Conservation (phyloP, 2,329 filamentous ascomycete species). For the Fusarium sp. region DNA sequence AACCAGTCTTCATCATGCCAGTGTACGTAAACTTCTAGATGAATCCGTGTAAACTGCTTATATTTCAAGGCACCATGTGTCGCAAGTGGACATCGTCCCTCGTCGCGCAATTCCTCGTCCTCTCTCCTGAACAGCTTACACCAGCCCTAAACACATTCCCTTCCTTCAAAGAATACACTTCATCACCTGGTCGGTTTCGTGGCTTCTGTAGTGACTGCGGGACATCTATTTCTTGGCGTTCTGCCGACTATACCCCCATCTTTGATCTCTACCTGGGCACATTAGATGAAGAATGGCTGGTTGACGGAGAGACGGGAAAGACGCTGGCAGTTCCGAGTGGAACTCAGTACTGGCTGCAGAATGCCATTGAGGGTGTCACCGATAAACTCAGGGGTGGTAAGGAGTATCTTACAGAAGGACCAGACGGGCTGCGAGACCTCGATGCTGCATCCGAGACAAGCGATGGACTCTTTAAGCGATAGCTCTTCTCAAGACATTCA, state of each 20-base stretch:
- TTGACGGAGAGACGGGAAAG: neutral
- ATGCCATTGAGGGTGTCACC: slow-evolving; percentile 14
- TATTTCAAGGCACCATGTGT: slow-evolving; percentile 24
- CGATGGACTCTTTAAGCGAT: neutral
- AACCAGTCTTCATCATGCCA: slow-evolving; percentile 25
- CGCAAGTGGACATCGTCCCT: slow-evolving; percentile 31
- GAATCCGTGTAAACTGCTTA: neutral
- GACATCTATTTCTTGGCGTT: slow-evolving; percentile 21
- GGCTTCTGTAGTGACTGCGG: slow-evolving; percentile 22
- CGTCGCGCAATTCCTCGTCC: slow-evolving; percentile 22
- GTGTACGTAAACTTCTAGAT: neutral
- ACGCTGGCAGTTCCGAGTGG: slow-evolving; percentile 18
- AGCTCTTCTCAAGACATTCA: neutral
- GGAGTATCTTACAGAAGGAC: slow-evolving; percentile 16
- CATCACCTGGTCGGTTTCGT: slow-evolving; percentile 15
- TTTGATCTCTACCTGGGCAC: slow-evolving; percentile 27
- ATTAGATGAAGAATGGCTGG: slow-evolving; percentile 22
- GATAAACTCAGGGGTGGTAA: slow-evolving; percentile 19
- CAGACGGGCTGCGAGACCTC: slow-evolving; percentile 58
- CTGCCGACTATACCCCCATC: slow-evolving; percentile 15
- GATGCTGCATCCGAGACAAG: neutral
- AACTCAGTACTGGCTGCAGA: slow-evolving; percentile 26
- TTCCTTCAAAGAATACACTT: slow-evolving; percentile 18
- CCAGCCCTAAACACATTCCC: slow-evolving; percentile 3
- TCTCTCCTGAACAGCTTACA: slow-evolving; percentile 7